Base-by-base conservation (phyloP, 164 flowering plant genomes). In the Cinnamomum micranthum region DNA sequence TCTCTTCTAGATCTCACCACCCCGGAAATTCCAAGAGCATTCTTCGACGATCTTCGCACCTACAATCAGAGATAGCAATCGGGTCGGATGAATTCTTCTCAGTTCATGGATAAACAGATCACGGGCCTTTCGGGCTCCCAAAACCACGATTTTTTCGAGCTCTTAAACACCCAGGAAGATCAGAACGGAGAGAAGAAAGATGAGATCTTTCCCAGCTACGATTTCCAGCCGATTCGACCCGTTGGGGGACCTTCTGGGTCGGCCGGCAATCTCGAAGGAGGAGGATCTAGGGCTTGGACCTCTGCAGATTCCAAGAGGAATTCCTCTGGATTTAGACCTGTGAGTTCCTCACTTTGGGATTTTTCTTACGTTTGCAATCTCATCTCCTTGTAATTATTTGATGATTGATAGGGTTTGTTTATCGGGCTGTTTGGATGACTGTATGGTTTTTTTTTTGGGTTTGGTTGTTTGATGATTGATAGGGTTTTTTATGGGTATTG, bases 31-130 rank as follows among this genome's bases (percentile, higher is more conserved):
- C 47, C 47, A 41, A 9, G 47, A 41, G 47, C 47, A 1, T 41
- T 41, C 47, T 11, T 41, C 47, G 47, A 41, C 47, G 47, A 59
- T 59, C 63, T 15, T 59, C 63, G 63, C 19, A 22, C 63, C n/a
- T n/a, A 19, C 7, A 59, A 59, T 17, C 19, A n/a, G 19, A 4
- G 20, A n/a, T 35, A 1, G 72, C 15, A 50, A 50, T 41, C 2
- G 69, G 15, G 10, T n/a, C 35, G 51, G 81, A 91, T 89, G 95
- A 91, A 88, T 81, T 82, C 94, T 81, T 72, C 81, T 20, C 86
- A 86, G 82, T 94, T 82, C 75, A 91, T 88, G 98, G 98, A 95
- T 82, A 95, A 94, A 83, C 95, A 95, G 85, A 85, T 95, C 81
- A 90, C 89, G 98, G 98, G 90, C 81, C 86, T 91, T 24, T 81